Conservation (phyloP, 2,329 filamentous ascomycete species). For the Calonectria crousiana region DNA sequence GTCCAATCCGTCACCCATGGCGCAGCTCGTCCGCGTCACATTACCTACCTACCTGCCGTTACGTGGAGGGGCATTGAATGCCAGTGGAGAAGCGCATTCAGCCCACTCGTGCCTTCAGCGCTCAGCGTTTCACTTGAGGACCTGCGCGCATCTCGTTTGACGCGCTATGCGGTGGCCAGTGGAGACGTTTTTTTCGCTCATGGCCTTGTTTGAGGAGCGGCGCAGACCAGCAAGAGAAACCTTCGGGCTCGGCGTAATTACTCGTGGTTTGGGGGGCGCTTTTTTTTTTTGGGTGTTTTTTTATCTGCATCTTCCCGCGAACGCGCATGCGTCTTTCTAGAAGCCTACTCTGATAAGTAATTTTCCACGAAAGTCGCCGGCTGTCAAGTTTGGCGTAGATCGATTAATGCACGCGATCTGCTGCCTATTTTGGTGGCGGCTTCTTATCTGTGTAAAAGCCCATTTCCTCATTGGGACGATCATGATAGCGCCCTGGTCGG, state of each 20-base stretch:
- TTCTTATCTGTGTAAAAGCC: not conserved
- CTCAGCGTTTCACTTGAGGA: not conserved
- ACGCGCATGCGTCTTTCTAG: not conserved
- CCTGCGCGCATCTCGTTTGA: not conserved
- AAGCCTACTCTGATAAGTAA: not conserved
- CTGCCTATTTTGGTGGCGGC: not conserved
- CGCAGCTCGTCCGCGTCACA: not conserved
- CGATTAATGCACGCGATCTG: not conserved
- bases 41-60: too few species aligned
- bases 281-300: not conserved
- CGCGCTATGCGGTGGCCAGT: conserved; percentile 5
- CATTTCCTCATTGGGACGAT: not conserved
- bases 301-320: not conserved
- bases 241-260: conserved; percentile 7
- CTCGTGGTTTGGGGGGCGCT: not conserved
- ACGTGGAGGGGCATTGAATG: not conserved
- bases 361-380: not conserved
- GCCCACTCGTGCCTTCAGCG: not conserved
- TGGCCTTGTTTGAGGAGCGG: not conserved
- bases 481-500: not conserved
- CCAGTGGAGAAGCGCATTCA: not conserved
- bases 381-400: conserved; percentile 8
- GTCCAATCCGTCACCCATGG: not conserved
- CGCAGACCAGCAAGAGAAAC: not conserved
- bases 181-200: not conserved